phyloP scores from a whole-genome alignment of 1,284 basidiomycete species.

The Leccinum solheimii region DNA sequence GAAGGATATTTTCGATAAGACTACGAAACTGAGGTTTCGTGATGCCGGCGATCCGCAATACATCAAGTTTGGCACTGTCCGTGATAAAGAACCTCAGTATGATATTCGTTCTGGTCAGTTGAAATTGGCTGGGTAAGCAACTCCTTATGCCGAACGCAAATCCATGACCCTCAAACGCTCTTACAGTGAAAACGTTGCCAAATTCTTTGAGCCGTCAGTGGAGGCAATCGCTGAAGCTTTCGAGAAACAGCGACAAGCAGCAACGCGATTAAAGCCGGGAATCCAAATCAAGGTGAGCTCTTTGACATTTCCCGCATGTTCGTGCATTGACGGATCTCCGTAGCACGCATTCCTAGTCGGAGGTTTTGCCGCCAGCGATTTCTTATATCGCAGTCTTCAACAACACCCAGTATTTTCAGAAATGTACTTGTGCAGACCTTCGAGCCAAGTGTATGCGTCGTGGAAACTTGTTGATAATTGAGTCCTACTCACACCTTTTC shows the following conservation, averaged over 20 bases:
- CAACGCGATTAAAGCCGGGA: background rate
- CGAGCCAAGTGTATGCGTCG: constrained; percentile 38
- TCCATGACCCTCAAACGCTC: background rate
- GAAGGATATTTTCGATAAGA: constrained; percentile 45
- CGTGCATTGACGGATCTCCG: background rate
- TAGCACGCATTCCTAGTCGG: constrained; percentile 37
- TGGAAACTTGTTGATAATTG: background rate
- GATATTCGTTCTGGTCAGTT: constrained; percentile 50
- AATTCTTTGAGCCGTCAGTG: constrained; percentile 49
- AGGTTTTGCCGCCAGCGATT: constrained; percentile 53
- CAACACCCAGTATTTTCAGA: constrained; percentile 29
- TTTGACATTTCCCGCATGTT: background rate
- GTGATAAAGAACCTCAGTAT: constrained; percentile 43
- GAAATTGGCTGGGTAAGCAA: constrained; percentile 41
- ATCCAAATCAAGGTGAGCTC: constrained; percentile 35
- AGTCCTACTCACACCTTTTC: constrained; percentile 1
- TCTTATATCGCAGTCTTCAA: constrained; percentile 42
- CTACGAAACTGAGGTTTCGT: constrained; percentile 47
- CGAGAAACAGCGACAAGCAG: constrained; percentile 33
- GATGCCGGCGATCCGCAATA: constrained; percentile 40
- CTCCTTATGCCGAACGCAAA: background rate
- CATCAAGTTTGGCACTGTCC: constrained; percentile 47
- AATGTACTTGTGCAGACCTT: constrained; percentile 39
- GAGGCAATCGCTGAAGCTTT: constrained; percentile 42
- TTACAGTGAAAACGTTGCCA: constrained; percentile 39